Base-by-base conservation (phyloP, 2,329 filamentous ascomycete species). In the Trichophaea hybrida region DNA sequence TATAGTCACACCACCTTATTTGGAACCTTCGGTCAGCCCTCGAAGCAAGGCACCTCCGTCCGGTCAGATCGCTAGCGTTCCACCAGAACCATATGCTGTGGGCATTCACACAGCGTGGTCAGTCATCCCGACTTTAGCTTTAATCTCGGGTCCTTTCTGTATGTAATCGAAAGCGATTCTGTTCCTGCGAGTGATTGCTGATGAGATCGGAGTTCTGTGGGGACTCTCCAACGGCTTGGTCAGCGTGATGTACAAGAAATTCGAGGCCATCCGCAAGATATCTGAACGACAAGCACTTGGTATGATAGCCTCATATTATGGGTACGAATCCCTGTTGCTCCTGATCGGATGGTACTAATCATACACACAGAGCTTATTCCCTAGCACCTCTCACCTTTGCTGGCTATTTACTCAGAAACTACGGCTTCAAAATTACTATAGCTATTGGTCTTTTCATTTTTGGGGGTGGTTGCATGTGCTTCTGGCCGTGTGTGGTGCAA, bases 361-460 rank as follows among this genome's bases (percentile, higher is more conserved):
- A 17, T n/a, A 49, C 17, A 8, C 10, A 6, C 50, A 53, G 50
- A 3, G 13, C 34, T n/a, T 37, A 58, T 75, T 74, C 65, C 69
- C 72, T 57, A 65, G 75, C 32, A 33, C 68, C 69, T n/a, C 67
- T 74, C 4, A 70, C 72, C 15, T 68, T 74, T 58, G 73, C 72
- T 2, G 72, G 71, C 58, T 78, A 74, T 73, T 75, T 90, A 62
- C 75, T 93, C 6, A 80, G 86, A 17, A 78, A 80, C 60, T 86
- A 84, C 55, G 88, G 88, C 2, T 93, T 88, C 73, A 86, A 88
- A 65, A 81, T 81, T 46, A 88, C 86, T 0, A 90, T 93, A 67
- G 90, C 93, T 61, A 76, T 83, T 33, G 87, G 86, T 40, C 75
- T 89, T 5, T 76, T 73, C 59, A 76, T 88, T 49, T 87, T 88